These are phyloP conservation scores for Ophiostoma australiae DNA, from an alignment of 2,329 filamentous ascomycete species.

Conservation along the genomic window DNA sequence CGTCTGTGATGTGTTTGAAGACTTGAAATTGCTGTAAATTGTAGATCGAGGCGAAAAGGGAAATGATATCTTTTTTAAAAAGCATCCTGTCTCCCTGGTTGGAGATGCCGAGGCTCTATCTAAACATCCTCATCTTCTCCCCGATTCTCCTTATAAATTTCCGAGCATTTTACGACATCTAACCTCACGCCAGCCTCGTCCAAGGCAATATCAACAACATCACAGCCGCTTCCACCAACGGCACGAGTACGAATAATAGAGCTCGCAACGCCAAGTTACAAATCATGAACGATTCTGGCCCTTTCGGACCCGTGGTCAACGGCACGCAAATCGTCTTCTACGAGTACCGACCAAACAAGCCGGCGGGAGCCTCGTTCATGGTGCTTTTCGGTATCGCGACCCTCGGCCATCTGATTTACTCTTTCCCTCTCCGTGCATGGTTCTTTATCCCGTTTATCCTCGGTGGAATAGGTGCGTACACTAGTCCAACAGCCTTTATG, in stretches of 20 bases:
- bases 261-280: background rate
- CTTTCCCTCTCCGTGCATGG: background rate
- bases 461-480: background rate
- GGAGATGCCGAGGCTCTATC: background rate
- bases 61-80: background rate
- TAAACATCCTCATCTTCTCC: background rate
- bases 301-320: background rate
- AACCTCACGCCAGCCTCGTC: background rate
- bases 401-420: background rate
- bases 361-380: background rate
- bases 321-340: background rate
- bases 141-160: background rate
- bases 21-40: background rate
- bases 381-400: background rate
- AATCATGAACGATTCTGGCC: background rate
- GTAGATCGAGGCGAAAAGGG: background rate
- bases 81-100: background rate
- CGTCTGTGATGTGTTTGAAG: constrained; percentile 3
- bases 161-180: background rate
- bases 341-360: background rate
- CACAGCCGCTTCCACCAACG: background rate
- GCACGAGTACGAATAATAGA: background rate
- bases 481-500: background rate
- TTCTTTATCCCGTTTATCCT: background rate
- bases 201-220: background rate